phyloP scores from a whole-genome alignment of 2,329 filamentous ascomycete genomes.

The Nemania sp. region DNA sequence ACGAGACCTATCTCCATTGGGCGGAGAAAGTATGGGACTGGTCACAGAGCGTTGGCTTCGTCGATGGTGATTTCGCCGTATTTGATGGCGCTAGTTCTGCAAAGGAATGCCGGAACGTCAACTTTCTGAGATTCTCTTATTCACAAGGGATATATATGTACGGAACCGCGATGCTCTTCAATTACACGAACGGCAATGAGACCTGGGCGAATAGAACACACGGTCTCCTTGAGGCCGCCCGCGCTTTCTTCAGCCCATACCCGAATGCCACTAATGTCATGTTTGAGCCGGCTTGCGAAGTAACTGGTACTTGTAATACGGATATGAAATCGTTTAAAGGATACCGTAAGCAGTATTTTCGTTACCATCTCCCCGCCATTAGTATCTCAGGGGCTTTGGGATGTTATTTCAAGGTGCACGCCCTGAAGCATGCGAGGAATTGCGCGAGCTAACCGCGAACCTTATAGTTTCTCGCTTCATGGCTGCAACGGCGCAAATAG shows the following conservation, averaged over 20 bases:
- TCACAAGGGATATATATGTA: slow-evolving; percentile 67
- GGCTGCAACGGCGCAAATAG: slow-evolving; percentile 59
- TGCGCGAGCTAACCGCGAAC: neutral
- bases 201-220: slow-evolving; percentile 58
- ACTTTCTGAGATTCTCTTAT: slow-evolving; percentile 65
- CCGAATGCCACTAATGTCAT: slow-evolving; percentile 61
- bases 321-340: slow-evolving; percentile 72
- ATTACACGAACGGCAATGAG: slow-evolving; percentile 55
- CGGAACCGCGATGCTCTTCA: slow-evolving; percentile 65
- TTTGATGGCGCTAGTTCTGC: slow-evolving; percentile 62
- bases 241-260: slow-evolving; percentile 54
- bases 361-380: neutral
- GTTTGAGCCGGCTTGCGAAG: slow-evolving; percentile 69
- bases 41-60: slow-evolving; percentile 59
- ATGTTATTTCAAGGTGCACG: neutral
- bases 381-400: neutral
- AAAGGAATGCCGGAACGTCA: slow-evolving; percentile 57
- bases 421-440: too few relatives aligned
- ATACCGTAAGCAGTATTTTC: slow-evolving; percentile 43
- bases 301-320: slow-evolving; percentile 56
- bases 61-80: slow-evolving; percentile 59
- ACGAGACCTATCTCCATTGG: slow-evolving; percentile 68
- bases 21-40: slow-evolving; percentile 69
- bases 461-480: slow-evolving; percentile 59
- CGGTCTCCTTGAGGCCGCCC: slow-evolving; percentile 54